These are phyloP conservation scores for Cercospora zeae-maydis DNA, from an alignment of 2,329 filamentous ascomycete species.

Conservation along the genomic window DNA sequence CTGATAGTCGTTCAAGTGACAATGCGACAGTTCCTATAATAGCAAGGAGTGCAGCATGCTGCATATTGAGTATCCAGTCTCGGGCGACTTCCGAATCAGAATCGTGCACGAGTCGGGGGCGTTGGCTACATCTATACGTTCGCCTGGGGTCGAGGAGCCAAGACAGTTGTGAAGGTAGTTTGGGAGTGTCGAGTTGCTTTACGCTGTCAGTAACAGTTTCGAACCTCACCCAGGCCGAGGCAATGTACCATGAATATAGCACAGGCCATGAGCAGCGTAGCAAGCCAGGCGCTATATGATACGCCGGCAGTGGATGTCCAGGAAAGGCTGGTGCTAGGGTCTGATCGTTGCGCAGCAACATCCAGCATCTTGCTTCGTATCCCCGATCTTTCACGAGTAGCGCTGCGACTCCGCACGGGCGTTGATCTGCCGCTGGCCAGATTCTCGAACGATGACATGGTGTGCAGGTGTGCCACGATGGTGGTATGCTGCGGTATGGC, in stretches of 20 bases:
- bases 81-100: neutral
- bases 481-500: conserved; percentile 9
- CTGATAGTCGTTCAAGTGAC: neutral
- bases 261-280: neutral
- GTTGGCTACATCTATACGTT: conserved; percentile 3
- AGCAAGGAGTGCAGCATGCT: neutral
- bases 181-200: neutral
- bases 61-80: neutral
- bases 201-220: neutral
- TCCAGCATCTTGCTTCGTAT: conserved; percentile 6
- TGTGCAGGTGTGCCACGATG: conserved; percentile 7
- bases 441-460: neutral
- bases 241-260: conserved; percentile 2
- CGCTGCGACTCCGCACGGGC: neutral
- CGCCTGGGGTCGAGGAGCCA: neutral
- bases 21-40: neutral
- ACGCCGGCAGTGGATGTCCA: neutral
- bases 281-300: neutral
- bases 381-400: neutral
- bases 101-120: conserved; percentile 2
- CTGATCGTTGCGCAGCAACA: conserved; percentile 1
- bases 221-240: neutral
- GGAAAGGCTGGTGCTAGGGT: neutral
- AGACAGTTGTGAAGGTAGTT: neutral
- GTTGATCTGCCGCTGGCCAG: neutral